Evolutionary conservation across 768 basidiomycete genomes (phyloP).

Genomic region (Saitozyma podzolica): DNA sequence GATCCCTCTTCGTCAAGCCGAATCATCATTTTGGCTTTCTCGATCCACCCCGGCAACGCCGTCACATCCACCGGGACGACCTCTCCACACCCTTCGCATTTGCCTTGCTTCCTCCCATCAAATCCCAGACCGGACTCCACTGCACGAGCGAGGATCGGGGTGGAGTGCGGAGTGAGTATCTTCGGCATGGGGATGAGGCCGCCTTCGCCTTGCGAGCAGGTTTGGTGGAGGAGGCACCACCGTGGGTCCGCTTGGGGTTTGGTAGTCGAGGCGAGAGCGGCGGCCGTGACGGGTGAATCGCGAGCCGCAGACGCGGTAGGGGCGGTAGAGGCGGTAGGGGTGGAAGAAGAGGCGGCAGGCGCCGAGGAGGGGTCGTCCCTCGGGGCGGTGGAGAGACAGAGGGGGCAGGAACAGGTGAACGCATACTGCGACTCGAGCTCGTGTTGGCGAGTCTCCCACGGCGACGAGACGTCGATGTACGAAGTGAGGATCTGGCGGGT

Average conservation of each 20-base stretch:
- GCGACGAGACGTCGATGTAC: conserved; percentile 82
- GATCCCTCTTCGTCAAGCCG: conserved; percentile 11
- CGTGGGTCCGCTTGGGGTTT: conserved; percentile 61
- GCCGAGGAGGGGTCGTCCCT: conserved; percentile 16
- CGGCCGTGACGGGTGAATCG: too few species aligned
- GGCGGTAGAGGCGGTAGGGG: too few species aligned
- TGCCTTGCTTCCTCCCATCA: neutral
- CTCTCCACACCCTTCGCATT: conserved; percentile 10
- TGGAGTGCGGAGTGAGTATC: conserved; percentile 10
- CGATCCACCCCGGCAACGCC: neutral
- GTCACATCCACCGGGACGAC: conserved; percentile 6
- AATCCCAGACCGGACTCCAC: conserved; percentile 1
- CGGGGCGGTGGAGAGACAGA: conserved; percentile 56
- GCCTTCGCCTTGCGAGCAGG: conserved; percentile 16
- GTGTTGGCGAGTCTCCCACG: conserved; percentile 60
- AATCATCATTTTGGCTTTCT: conserved; percentile 14
- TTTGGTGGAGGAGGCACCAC: conserved; percentile 59
- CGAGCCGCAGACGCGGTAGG: neutral
- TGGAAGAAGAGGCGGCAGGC: too few species aligned
- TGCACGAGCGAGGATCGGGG: neutral
- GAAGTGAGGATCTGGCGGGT: conserved; percentile 67
- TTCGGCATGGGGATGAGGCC: neutral
- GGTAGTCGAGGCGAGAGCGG: too few species aligned
- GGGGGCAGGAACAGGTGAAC: conserved; percentile 69
- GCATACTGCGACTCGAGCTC: conserved; percentile 71